phyloP scores from a whole-genome alignment of 176 grass and related monocot species.

The Oryza meridionalis region DNA sequence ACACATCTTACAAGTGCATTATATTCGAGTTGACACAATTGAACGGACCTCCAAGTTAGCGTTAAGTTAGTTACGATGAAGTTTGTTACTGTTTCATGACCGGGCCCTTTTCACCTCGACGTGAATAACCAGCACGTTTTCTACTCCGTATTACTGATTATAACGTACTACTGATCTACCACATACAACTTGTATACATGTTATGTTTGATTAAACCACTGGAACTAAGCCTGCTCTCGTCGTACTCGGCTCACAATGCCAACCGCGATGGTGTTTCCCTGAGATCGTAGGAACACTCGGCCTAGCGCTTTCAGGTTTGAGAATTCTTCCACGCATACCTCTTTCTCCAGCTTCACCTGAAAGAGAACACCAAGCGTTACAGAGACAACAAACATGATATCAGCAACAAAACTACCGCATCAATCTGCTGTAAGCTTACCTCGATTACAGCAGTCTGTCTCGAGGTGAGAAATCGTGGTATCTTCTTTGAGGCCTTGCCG shows the following conservation, averaged over 20 bases:
- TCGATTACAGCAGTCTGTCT: slow-evolving; percentile 71
- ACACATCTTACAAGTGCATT: not conserved
- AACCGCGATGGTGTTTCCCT: slow-evolving; percentile 69
- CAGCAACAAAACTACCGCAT: not conserved
- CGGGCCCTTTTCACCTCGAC: not conserved
- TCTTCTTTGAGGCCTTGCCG: slow-evolving; percentile 53
- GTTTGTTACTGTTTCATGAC: not conserved
- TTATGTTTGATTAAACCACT: not conserved
- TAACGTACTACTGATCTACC: not conserved
- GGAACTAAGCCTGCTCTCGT: slow-evolving; percentile 19
- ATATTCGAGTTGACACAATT: not conserved
- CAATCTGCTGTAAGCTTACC: slow-evolving; percentile 20
- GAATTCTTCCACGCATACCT: slow-evolving; percentile 78
- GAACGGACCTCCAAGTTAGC: not conserved
- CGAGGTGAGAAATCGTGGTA: slow-evolving; percentile 58
- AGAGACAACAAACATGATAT: not conserved
- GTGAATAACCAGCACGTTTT: not conserved
- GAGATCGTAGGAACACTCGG: slow-evolving; percentile 65
- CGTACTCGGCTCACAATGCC: slow-evolving; percentile 60
- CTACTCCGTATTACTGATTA: not conserved
- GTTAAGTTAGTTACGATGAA: not conserved
- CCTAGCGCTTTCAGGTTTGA: slow-evolving; percentile 58
- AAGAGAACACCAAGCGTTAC: not conserved
- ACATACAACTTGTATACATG: not conserved
- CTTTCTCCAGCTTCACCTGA: slow-evolving; percentile 72